These are phyloP conservation scores for Fusarium stilboides DNA, from an alignment of 2,329 filamentous ascomycete genomes.

Conservation along the genomic window DNA sequence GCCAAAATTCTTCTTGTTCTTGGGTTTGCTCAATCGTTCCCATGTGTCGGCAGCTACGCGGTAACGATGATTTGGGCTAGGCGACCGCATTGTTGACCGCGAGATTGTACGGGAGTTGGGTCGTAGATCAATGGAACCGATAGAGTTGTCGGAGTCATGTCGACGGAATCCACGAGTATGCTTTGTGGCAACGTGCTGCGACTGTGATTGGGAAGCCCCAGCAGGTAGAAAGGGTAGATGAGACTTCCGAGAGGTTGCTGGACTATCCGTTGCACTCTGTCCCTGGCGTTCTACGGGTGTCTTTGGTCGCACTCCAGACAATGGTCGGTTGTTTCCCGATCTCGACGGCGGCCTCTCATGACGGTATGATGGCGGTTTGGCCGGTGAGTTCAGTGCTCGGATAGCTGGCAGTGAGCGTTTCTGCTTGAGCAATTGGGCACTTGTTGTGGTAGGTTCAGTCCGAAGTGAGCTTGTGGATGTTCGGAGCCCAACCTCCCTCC, in stretches of 20 bases:
- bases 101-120: constrained; percentile 72
- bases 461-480: constrained; percentile 69
- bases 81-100: constrained; percentile 71
- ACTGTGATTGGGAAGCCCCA: constrained; percentile 79
- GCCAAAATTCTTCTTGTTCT: constrained; percentile 75
- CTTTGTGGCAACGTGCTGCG: constrained; percentile 84
- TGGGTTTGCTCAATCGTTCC: constrained; percentile 81
- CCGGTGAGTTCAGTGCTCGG: constrained; percentile 65
- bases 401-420: constrained; percentile 77
- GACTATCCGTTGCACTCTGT: constrained; percentile 63
- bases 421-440: constrained; percentile 74
- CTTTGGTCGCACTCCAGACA: constrained; percentile 73
- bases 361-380: constrained; percentile 64
- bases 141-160: constrained; percentile 82
- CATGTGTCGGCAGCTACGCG: constrained; percentile 65
- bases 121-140: constrained; percentile 71
- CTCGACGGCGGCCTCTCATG: constrained; percentile 74
- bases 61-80: constrained; percentile 68
- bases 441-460: constrained; percentile 75
- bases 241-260: constrained; percentile 70
- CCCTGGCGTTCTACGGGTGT: constrained; percentile 78
- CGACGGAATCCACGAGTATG: constrained; percentile 80
- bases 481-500: constrained; percentile 72
- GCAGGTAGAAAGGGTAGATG: constrained; percentile 85
- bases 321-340: constrained; percentile 66